phyloP scores from a whole-genome alignment of 2,329 filamentous ascomycete genomes.

The Phialocephala sp. region DNA sequence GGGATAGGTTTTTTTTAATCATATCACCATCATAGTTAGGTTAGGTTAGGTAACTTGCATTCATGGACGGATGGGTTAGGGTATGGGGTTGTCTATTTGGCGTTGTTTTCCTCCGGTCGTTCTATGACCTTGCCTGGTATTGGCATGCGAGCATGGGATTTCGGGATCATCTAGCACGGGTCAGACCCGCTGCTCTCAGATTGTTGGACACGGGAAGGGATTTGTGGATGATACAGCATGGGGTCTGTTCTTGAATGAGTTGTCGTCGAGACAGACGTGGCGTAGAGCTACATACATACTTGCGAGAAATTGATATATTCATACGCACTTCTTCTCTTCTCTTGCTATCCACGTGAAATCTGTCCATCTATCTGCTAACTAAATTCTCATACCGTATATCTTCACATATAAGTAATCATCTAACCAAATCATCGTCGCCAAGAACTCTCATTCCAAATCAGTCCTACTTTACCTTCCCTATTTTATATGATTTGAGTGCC shows the following conservation, averaged over 20 bases:
- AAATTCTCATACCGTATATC: too few species aligned
- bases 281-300: slow-evolving; percentile 7
- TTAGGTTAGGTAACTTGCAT: slow-evolving; percentile 1
- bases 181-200: not conserved
- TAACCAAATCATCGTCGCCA: too few species aligned
- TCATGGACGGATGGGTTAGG: slow-evolving; percentile 8
- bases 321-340: not conserved
- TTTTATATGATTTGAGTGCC: too few species aligned
- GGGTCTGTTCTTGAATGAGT: not conserved
- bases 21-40: slow-evolving; percentile 8
- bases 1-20: not conserved
- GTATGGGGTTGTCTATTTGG: slow-evolving; percentile 1
- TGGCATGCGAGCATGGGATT: slow-evolving; percentile 4
- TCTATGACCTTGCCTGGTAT: slow-evolving; percentile 4
- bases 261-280: not conserved
- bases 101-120: slow-evolving; percentile 1
- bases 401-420: too few species aligned
- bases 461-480: not conserved
- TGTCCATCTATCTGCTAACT: not conserved
- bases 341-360: not conserved
- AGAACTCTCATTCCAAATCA: too few species aligned
- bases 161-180: not conserved
- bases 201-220: not conserved
- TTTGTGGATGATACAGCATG: not conserved
- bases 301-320: slow-evolving; percentile 14